These are phyloP conservation scores for Tetradesmus lagerheimii DNA, from an alignment of 139 green algal genomes.

Conservation along the genomic window DNA sequence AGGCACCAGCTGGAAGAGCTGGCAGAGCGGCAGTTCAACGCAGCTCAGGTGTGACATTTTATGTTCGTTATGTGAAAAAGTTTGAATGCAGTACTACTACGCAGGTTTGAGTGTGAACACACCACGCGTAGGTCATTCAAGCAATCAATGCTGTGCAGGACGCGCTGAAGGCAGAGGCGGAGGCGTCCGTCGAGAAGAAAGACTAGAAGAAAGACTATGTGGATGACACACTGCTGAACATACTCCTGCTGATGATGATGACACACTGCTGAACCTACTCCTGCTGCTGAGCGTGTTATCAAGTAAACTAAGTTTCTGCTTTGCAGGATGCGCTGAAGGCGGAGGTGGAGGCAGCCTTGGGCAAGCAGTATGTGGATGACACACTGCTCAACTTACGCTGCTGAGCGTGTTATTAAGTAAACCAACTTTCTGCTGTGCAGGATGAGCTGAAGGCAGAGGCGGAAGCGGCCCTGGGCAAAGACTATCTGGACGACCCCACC, in stretches of 20 bases:
- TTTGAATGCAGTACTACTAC: no score
- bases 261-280: no score
- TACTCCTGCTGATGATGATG: no score
- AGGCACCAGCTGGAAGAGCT: slow-evolving; percentile 94
- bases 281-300: no score
- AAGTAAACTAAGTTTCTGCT: no score
- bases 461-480: background rate
- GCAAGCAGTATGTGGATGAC: background rate
- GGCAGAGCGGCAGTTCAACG: slow-evolving; percentile 85
- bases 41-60: slow-evolving; percentile 65
- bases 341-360: slow-evolving; percentile 20
- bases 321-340: slow-evolving; percentile 49
- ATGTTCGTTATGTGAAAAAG: no score
- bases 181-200: background rate
- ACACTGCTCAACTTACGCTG: no score
- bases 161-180: background rate
- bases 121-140: no score
- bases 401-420: no score
- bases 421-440: background rate
- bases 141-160: background rate
- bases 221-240: no score
- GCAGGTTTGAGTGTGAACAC: no score
- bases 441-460: slow-evolving; percentile 51
- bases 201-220: no score
- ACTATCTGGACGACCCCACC: slow-evolving; percentile 8